These are phyloP conservation scores for Leccinum pellstonianum DNA, from an alignment of 768 basidiomycete genomes.

Conservation along the genomic window DNA sequence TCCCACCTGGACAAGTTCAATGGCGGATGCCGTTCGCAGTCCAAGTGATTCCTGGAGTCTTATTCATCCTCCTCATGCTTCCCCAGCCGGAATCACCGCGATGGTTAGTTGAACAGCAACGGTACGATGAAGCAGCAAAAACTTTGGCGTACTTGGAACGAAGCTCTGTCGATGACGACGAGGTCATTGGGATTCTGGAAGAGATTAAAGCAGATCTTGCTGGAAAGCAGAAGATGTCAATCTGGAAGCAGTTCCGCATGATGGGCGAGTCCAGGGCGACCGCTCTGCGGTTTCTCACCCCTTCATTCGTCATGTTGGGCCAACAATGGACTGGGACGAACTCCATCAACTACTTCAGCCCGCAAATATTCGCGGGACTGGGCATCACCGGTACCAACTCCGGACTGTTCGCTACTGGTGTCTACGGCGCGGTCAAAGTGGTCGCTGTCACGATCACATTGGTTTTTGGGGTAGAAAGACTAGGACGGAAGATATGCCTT, in stretches of 20 bases:
- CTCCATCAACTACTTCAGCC: constrained; percentile 55
- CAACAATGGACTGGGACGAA: constrained; percentile 54
- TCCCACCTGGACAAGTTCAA: constrained; percentile 40
- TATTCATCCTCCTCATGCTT: constrained; percentile 46
- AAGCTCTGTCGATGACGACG: constrained; percentile 33
- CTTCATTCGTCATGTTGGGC: constrained; percentile 47
- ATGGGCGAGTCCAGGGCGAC: constrained; percentile 46
- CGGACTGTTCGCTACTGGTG: constrained; percentile 51
- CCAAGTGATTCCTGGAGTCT: constrained; percentile 51
- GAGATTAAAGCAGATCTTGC: constrained; percentile 50
- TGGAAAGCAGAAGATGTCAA: constrained; percentile 38
- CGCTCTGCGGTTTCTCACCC: constrained; percentile 45
- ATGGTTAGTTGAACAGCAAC: constrained; percentile 50
- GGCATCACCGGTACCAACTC: constrained; percentile 45
- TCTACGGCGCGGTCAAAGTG: constrained; percentile 41
- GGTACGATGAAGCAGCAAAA: constrained; percentile 40
- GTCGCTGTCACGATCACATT: constrained; percentile 41
- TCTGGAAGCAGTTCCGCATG: constrained; percentile 37
- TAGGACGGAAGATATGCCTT: constrained; percentile 50
- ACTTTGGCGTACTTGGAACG: constrained; percentile 39
- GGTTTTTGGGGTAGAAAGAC: constrained; percentile 45
- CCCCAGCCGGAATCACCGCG: constrained; percentile 56
- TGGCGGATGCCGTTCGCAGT: constrained; percentile 55
- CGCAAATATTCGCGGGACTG: constrained; percentile 47
- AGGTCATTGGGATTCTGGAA: constrained; percentile 37